phyloP scores from a whole-genome alignment of 164 flowering plant species.

The Magnolia kwangsiensis region DNA sequence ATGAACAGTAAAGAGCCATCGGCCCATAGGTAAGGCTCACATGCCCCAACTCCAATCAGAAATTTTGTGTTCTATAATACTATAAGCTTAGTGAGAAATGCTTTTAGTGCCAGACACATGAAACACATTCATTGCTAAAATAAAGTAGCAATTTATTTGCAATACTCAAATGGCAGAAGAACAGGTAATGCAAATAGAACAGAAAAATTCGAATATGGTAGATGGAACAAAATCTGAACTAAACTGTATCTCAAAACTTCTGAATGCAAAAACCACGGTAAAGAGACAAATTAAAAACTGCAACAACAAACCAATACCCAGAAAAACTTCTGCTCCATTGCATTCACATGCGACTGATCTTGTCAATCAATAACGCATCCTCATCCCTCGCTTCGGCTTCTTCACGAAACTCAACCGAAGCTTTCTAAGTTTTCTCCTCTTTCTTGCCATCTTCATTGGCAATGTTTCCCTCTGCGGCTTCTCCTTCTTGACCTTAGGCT shows the following conservation, averaged over 20 bases:
- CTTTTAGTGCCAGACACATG: background rate
- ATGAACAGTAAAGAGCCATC: no score
- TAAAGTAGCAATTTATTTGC: background rate
- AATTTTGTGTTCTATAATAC: no score
- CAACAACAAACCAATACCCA: background rate
- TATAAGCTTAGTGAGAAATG: no score
- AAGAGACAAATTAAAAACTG: background rate
- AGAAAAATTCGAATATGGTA: background rate
- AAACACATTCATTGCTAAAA: background rate
- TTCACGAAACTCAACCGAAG: constrained; percentile 80
- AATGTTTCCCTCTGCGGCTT: constrained; percentile 75
- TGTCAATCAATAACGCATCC: constrained; percentile 35
- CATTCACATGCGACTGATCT: background rate
- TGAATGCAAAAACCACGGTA: background rate
- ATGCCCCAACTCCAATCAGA: no score
- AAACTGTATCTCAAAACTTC: background rate
- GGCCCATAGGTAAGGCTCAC: no score
- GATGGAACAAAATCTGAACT: background rate
- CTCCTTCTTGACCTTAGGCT: constrained; percentile 49
- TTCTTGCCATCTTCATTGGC: constrained; percentile 91
- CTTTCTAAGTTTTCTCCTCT: constrained; percentile 67
- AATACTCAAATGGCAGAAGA: background rate
- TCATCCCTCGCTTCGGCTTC: constrained; percentile 64
- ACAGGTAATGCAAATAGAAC: background rate
- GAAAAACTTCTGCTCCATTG: background rate